Evolutionary conservation across 164 flowering plant species (phyloP).

Genomic region (Dillenia suffruticosa): DNA sequence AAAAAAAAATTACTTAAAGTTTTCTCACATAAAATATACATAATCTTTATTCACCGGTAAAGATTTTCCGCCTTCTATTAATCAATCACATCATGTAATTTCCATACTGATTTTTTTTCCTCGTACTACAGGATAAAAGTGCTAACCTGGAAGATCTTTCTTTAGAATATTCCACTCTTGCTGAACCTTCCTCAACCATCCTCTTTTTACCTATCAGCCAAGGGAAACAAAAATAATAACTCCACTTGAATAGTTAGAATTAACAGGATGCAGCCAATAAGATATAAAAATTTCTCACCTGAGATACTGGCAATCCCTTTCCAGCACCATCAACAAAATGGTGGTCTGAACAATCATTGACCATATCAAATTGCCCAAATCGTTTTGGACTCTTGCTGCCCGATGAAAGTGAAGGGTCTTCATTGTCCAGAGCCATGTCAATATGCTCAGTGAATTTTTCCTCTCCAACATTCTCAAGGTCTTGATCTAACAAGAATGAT

Average conservation of each 20-base stretch:
- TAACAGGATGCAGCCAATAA: not conserved
- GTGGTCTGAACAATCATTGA: slow-evolving; percentile 63
- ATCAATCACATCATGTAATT: no score
- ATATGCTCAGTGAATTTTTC: slow-evolving; percentile 15
- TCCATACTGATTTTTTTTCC: not conserved
- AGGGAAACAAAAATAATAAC: not conserved
- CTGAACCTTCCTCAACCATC: slow-evolving; percentile 86
- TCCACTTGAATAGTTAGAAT: not conserved
- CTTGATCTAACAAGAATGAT: slow-evolving; percentile 9
- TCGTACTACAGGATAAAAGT: not conserved
- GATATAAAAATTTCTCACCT: slow-evolving; percentile 32
- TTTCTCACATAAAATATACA: no score
- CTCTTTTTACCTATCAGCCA: slow-evolving; percentile 42
- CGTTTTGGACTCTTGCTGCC: slow-evolving; percentile 11
- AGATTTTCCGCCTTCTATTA: no score
- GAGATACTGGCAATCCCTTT: slow-evolving; percentile 34
- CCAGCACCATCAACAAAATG: slow-evolving; percentile 47
- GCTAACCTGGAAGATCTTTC: slow-evolving; percentile 78
- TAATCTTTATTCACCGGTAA: no score
- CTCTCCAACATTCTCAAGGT: slow-evolving; percentile 14
- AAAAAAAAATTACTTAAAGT: no score
- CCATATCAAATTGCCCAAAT: slow-evolving; percentile 69
- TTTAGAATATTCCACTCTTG: slow-evolving; percentile 88
- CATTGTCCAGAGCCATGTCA: slow-evolving; percentile 18
- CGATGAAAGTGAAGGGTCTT: slow-evolving; percentile 6